Evolutionary conservation across 2,329 filamentous ascomycete species (phyloP).

Genomic region (Calycina herbarum): DNA sequence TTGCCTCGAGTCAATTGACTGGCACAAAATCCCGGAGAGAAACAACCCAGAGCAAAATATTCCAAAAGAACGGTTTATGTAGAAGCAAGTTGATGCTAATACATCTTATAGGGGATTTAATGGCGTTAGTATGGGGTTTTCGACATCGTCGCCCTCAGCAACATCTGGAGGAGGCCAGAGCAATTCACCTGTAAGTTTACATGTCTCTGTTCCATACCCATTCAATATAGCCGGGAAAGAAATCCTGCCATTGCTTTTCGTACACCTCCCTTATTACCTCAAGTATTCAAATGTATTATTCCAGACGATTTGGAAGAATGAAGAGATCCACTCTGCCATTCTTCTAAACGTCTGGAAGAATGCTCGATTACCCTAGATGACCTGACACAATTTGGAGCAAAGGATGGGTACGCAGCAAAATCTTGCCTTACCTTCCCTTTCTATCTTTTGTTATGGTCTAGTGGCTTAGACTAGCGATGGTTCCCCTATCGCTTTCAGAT

Average conservation of each 20-base stretch:
- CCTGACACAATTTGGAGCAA: no score
- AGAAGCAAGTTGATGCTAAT: constrained; percentile 27
- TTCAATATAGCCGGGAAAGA: neutral
- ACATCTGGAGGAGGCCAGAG: constrained; percentile 63
- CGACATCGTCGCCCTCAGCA: constrained; percentile 63
- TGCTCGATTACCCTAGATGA: no score
- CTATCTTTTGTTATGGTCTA: neutral
- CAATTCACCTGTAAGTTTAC: constrained; percentile 54
- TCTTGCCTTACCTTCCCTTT: neutral
- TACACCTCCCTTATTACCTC: neutral
- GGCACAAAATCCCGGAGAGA: no score
- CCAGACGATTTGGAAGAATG: no score
- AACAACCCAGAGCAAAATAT: neutral
- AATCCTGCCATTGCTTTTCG: neutral
- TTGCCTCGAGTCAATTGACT: neutral
- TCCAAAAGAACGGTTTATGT: constrained; percentile 9
- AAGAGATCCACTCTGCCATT: no score
- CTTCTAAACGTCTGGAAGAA: no score
- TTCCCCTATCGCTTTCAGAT: neutral
- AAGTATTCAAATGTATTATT: no score
- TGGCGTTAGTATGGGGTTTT: constrained; percentile 49
- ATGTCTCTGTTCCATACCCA: neutral
- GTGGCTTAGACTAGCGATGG: neutral
- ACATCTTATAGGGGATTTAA: constrained; percentile 33
- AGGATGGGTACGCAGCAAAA: no score